These are phyloP conservation scores for Aspergillus incahuasiensis DNA, from an alignment of 495 filamentous ascomycete species.

Conservation along the genomic window DNA sequence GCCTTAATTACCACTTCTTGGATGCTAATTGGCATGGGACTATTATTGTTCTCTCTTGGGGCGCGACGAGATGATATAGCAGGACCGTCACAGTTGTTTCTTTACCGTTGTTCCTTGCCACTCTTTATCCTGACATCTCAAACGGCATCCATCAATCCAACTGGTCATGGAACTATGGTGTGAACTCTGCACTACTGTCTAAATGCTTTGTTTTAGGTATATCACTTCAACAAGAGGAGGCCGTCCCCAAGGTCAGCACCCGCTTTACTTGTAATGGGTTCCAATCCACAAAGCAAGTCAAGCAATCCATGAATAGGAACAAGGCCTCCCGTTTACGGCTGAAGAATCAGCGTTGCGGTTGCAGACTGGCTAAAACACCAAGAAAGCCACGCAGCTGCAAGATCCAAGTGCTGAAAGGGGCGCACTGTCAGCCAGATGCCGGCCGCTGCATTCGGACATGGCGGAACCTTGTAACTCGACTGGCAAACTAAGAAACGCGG, in stretches of 20 bases:
- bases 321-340: neutral
- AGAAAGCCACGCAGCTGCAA: neutral
- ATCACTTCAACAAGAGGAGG: neutral
- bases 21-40: neutral
- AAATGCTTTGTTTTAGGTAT: neutral
- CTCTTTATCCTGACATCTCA: neutral
- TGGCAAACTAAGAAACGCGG: neutral
- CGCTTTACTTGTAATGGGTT: neutral
- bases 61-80: neutral
- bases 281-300: too few relatives aligned
- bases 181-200: neutral
- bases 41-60: neutral
- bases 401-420: neutral
- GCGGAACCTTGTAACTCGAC: neutral
- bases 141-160: neutral
- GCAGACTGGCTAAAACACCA: neutral
- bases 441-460: neutral
- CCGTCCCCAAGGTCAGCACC: neutral
- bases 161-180: neutral
- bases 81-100: neutral
- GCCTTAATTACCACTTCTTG: conserved; percentile 8
- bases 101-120: neutral
- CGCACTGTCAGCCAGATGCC: neutral
- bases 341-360: neutral
- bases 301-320: neutral